Percentiles rank a stretch among this genome's conserved stretches.
Conservation (phyloP, 192 early-diverging fungal species). For the Gaertneriomyces sp. region DNA sequence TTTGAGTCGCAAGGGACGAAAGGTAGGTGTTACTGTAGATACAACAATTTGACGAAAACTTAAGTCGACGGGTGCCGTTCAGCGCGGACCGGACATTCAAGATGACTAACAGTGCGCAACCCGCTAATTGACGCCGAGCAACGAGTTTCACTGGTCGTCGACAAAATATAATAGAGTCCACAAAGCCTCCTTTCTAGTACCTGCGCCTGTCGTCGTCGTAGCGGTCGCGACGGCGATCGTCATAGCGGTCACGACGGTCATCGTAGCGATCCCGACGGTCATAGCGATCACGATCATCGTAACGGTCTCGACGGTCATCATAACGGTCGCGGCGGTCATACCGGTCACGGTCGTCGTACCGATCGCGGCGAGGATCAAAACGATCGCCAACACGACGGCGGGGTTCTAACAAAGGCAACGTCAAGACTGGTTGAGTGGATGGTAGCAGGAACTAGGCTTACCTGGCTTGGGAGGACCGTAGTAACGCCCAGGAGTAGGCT, state of each 20-base stretch:
- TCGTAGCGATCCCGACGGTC: slow-evolving; percentile 40
- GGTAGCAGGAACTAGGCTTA: neutral
- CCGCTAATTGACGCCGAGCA: too few relatives aligned
- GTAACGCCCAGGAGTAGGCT: slow-evolving; percentile 78
- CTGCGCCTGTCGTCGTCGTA: slow-evolving; percentile 14
- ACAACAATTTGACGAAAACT: too few relatives aligned
- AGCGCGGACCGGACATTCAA: too few relatives aligned
- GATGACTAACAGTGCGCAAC: too few relatives aligned
- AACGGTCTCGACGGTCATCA: slow-evolving; percentile 38
- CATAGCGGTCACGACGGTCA: slow-evolving; percentile 35
- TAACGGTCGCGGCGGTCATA: slow-evolving; percentile 19
- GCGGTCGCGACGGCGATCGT: slow-evolving; percentile 41
- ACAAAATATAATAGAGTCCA: too few relatives aligned
- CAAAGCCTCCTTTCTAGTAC: neutral
- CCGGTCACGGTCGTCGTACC: slow-evolving; percentile 24
- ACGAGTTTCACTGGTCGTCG: too few relatives aligned
- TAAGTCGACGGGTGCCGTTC: too few relatives aligned
- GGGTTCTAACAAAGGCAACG: neutral
- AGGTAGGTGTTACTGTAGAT: too few relatives aligned
- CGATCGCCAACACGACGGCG: slow-evolving; percentile 21
- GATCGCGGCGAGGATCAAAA: slow-evolving; percentile 30
- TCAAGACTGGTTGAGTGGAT: neutral
- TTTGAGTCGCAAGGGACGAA: too few relatives aligned
- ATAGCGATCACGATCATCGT: slow-evolving; percentile 21
- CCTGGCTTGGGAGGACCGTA: slow-evolving; percentile 60